Evolutionary conservation across 2,329 filamentous ascomycete genomes (phyloP).

Genomic region (Hirsutella rhossiliensis): DNA sequence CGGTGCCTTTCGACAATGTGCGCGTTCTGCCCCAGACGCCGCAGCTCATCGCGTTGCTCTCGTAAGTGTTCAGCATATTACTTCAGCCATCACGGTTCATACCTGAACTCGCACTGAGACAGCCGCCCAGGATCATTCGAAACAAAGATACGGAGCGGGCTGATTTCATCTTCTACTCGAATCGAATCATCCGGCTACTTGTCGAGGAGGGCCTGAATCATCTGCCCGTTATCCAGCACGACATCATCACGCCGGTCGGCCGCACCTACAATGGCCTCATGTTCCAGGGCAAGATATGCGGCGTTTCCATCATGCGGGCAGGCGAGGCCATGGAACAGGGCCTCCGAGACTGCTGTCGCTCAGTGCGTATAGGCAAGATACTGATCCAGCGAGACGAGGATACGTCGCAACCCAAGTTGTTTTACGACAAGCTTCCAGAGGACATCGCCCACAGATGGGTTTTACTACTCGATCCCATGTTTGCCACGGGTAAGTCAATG

Average conservation of each 20-base stretch:
- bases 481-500: slow-evolving; percentile 65
- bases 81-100: no score
- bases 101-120: no score
- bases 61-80: slow-evolving; percentile 48
- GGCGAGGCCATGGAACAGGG: slow-evolving; percentile 99
- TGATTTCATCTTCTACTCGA: slow-evolving; percentile 99
- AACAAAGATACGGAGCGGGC: slow-evolving; percentile 81
- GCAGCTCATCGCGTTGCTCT: slow-evolving; percentile 91
- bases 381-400: slow-evolving; percentile 96
- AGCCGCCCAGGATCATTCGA: slow-evolving; percentile 68
- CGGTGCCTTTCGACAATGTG: slow-evolving; percentile 74
- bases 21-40: slow-evolving; percentile 85
- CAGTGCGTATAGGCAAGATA: slow-evolving; percentile 97
- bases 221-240: slow-evolving; percentile 78
- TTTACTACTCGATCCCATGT: slow-evolving; percentile 93
- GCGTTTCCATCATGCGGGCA: slow-evolving; percentile 95
- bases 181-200: slow-evolving; percentile 89
- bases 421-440: slow-evolving; percentile 94
- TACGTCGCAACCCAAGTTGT: slow-evolving; percentile 80
- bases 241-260: slow-evolving; percentile 83
- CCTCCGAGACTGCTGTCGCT: slow-evolving; percentile 88
- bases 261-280: slow-evolving; percentile 79
- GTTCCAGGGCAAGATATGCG: slow-evolving; percentile 97
- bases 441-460: slow-evolving; percentile 93
- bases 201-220: slow-evolving; percentile 98